Base-by-base conservation (phyloP, 192 early-diverging fungal genomes). In the Rhizoclosmatium sp. region DNA sequence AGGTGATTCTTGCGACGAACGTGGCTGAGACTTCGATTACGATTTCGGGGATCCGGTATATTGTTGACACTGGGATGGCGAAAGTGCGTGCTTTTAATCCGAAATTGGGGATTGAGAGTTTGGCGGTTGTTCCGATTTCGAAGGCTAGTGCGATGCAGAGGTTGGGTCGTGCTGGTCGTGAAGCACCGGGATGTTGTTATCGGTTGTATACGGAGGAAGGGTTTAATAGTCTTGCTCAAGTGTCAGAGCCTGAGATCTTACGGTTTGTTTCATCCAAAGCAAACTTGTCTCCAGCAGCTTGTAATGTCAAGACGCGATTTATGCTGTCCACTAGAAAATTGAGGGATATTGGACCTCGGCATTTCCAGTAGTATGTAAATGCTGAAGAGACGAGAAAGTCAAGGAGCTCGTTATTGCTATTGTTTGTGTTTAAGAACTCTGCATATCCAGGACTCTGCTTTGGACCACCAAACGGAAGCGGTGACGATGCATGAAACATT, bases 11-110 rank as follows among this genome's bases (percentile, higher is more conserved):
- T 44, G 90, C 96, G 0, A 99, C 98, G 1, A 99, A 99, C 81
- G 95, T 99, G 82, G 98, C 98, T 19, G 98, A 99, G 87, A 98
- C 98, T 0, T 95, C 94, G 72, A 93, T 99, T 73, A 99, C 98
- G 0, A 97, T 99, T 59, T 91, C 92, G 16, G 97, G 97, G 0
- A 94, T 99, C 61, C 91, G 92, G 1, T 96, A 98, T 87, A 97
- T 99, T 2, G 81, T 99, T 41, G 98, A 99, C 78, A 92, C 93
- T 12, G 98, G 97, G 21, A 90, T 98, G 65, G 94, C 92, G 51
- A 99, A 99, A 82, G 87, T 95, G 58, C 90, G 95, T n/a, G 91
- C 91, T 9, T 98, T 92, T 81, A 94, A 97, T 78, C 84, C 96
- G 46, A 93, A 92, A 40, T 92, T 94, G 46, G 97, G 82, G 48